A percentile compares a stretch with the other conserved stretches of the same genome.
phyloP scores from a whole-genome alignment of 1,139 yeast species.

The Lodderomyces parapsilosis region DNA sequence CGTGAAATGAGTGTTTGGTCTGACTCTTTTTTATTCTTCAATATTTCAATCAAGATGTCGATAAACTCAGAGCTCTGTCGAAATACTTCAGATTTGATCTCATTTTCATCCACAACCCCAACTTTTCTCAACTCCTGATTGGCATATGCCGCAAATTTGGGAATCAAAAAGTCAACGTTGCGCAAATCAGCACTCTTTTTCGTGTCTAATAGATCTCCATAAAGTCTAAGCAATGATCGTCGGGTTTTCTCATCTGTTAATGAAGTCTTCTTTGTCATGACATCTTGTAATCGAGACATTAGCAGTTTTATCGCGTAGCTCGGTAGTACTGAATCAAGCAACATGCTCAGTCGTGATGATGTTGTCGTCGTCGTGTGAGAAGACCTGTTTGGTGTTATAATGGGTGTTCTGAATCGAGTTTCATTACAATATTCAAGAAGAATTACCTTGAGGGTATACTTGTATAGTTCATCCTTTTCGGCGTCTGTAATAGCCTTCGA shows the following conservation, averaged over 20 bases:
- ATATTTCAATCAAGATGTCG: constrained; percentile 47
- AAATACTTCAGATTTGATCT: constrained; percentile 48
- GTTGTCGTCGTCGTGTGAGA: constrained; percentile 10
- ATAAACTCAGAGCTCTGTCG: constrained; percentile 60
- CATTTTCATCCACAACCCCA: constrained; percentile 37
- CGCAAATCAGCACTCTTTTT: constrained; percentile 35
- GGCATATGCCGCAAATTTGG: constrained; percentile 64
- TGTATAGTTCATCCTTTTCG: constrained; percentile 27
- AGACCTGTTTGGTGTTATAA: constrained; percentile 12
- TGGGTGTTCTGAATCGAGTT: constrained; percentile 53
- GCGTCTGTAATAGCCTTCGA: background rate
- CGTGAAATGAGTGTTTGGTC: constrained; percentile 39
- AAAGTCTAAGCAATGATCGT: constrained; percentile 54
- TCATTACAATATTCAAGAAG: constrained; percentile 59
- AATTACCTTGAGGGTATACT: constrained; percentile 45
- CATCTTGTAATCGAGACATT: constrained; percentile 47
- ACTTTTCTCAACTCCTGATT: constrained; percentile 61
- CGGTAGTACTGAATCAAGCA: constrained; percentile 38
- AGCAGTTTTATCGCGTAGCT: constrained; percentile 46
- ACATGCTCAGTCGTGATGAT: constrained; percentile 10
- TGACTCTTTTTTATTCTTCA: constrained; percentile 45
- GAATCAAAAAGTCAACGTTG: constrained; percentile 58
- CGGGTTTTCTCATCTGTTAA: constrained; percentile 36
- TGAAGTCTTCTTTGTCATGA: constrained; percentile 55
- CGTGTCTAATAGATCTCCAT: constrained; percentile 61